Base-by-base conservation (phyloP, 441 rosid genomes). In the Erysimum cheiri region DNA sequence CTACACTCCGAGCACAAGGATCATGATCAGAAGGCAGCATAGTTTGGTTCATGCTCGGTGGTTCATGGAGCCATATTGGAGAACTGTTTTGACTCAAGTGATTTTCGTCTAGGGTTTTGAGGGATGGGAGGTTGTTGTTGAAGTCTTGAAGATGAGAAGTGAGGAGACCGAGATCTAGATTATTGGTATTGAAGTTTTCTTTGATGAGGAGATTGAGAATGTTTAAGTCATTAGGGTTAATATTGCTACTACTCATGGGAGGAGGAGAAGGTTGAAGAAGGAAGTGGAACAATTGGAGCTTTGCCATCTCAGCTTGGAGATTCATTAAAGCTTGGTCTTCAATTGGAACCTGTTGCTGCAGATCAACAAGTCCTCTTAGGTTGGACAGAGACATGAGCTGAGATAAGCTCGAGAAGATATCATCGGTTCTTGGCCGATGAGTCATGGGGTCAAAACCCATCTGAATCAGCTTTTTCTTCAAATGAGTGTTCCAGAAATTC, bases 371-470 rank as follows among this genome's bases (percentile, higher is more conserved):
- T 61, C 82, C 87, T 66, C 80, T 88, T 6, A 87, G 71, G 61
- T 80, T 87, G 46, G 92, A 85, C 55, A 86, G 71, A 68, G 96
- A 90, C 74, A 89, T 68, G 41, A 89, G 89, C 62, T 89, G 86
- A 58, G 90, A 81, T 68, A 91, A 70, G 75, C 81, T 84, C 0
- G 96, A 69, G 79, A 89, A 84, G 70, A 84, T 76, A 54, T 81
- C 88, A 8, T 72, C 72, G 0, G 83, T 83, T 76, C 87, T 72
- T 32, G 85, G 86, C 41, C 60, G 75, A 73, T 86, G 91, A 50
- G 91, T 86, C 82, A 81, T 79, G 5, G 91, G 91, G 48, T 86
- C 91, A 72, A 78, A 77, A 12, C 91, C 91, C 91, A 83, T 86
- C 50, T 80, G 85, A 40, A 86, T 83, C 33, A 87, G 74, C 65